phyloP scores from a whole-genome alignment of 345 rosid genomes.

The Moricandia arvensis region DNA sequence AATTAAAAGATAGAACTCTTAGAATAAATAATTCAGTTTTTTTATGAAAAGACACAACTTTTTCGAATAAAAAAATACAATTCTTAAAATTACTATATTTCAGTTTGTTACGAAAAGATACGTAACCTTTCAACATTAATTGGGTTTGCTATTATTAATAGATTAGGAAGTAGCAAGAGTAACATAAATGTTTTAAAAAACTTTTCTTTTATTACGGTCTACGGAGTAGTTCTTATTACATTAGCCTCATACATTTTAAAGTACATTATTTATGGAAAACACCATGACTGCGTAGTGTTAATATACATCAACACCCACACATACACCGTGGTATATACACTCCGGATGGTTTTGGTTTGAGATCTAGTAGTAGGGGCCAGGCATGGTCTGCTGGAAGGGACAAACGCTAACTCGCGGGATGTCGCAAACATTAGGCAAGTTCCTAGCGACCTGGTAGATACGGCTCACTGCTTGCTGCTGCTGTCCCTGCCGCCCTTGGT shows the following conservation, averaged over 20 bases:
- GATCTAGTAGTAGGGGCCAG: conserved; percentile 17
- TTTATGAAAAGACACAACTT: too few relatives aligned
- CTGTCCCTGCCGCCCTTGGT: background rate
- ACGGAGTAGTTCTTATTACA: conserved; percentile 12
- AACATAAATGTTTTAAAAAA: background rate
- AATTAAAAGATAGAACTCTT: too few relatives aligned
- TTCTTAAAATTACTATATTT: too few relatives aligned
- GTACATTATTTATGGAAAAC: background rate
- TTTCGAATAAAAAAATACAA: too few relatives aligned
- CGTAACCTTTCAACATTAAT: too few relatives aligned
- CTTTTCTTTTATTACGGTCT: background rate
- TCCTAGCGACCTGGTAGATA: conserved; percentile 1
- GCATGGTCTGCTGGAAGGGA: conserved; percentile 8
- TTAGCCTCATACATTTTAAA: conserved; percentile 8
- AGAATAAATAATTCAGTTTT: too few relatives aligned
- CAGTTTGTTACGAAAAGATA: too few relatives aligned
- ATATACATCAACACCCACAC: conserved; percentile 9
- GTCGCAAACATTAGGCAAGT: conserved; percentile 23
- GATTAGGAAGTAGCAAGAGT: background rate
- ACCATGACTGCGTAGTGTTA: conserved; percentile 11
- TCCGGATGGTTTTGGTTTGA: background rate
- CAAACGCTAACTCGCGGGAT: conserved; percentile 19
- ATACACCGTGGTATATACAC: background rate
- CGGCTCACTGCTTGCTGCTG: background rate
- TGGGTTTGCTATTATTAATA: too few relatives aligned